Evolutionary conservation across 768 basidiomycete species (phyloP).

Genomic region (Phlebiopsis flavidoalba): DNA sequence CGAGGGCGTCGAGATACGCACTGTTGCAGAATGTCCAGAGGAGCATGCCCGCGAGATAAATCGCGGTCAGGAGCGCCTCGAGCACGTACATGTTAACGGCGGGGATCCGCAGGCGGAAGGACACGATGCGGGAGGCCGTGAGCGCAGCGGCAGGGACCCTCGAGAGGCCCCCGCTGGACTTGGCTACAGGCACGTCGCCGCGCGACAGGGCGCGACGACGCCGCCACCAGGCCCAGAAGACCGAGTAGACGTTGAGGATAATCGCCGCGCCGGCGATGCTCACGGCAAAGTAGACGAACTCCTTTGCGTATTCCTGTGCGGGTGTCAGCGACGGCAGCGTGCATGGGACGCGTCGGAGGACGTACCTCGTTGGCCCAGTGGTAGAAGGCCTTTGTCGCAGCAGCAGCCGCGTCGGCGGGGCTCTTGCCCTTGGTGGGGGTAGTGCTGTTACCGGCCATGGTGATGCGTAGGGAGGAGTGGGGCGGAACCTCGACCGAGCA

Average conservation of each 20-base stretch:
- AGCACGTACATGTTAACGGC: constrained; percentile 19
- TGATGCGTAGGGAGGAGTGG: not conserved
- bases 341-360: not conserved
- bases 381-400: constrained; percentile 9
- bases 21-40: constrained; percentile 26
- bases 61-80: constrained; percentile 22
- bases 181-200: not conserved
- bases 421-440: not conserved
- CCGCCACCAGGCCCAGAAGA: constrained; percentile 16
- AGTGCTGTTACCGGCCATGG: not conserved
- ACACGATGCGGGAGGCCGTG: constrained; percentile 21
- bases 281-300: constrained; percentile 15
- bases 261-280: constrained; percentile 15
- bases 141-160: constrained; percentile 22
- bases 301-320: constrained; percentile 13
- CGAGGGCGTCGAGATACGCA: constrained; percentile 13
- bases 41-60: constrained; percentile 25
- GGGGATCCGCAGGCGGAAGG: constrained; percentile 25
- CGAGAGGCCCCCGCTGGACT: constrained; percentile 1
- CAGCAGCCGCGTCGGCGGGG: constrained; percentile 2
- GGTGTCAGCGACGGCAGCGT: not conserved
- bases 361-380: constrained; percentile 10
- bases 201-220: constrained; percentile 11
- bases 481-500: not conserved
- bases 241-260: constrained; percentile 13